Base-by-base conservation (phyloP, 1,139 yeast genomes). In the Candida sp. region DNA sequence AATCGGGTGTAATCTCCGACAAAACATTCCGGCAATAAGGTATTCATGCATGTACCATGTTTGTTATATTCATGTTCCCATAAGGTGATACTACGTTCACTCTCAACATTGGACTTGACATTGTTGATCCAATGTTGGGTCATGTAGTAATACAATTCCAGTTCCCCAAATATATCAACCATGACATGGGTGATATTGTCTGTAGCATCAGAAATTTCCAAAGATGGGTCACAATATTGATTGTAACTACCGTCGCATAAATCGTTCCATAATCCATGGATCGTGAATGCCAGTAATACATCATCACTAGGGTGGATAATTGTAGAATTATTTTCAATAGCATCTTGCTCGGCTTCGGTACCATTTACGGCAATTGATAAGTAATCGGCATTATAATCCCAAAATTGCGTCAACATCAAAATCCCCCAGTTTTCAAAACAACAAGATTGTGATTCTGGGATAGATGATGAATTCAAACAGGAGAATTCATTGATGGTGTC, bases 41-140 rank as follows among this genome's bases (percentile, higher is more conserved):
- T 69, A 49, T 66, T 66, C 68, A 70, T 66, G 54, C 76, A 71
- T n/a, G 76, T 70, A 36, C 68, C 76, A 49, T 71, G 77, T 53
- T 69, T 70, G 57, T 71, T 70, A 53, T 59, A 71, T 52, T 71
- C 75, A 49, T 70, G 77, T 42, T 60, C 60, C 77, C 77, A 71
- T 45, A 71, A 60, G 29, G 60, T 55, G 21, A 51, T 49, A 38
- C 55, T 49, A 4, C 63, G 59, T 22, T 56, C 61, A 43, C 55
- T 54, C 11, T 57, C 60, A 22, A 68, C 73, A 45, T 67, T 66
- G 35, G 69, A 61, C 47, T 57, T 60, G 22, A 49, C 64, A 43
- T 66, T 64, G 50, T 68, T 68, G 39, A 68, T 49, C 75, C 75
- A 71, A 49, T 61, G 64, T 36, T 55, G 59, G 43, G 54, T 44